Base-by-base conservation (phyloP, 1,139 yeast species). In the Hyphopichia khmerensis region DNA sequence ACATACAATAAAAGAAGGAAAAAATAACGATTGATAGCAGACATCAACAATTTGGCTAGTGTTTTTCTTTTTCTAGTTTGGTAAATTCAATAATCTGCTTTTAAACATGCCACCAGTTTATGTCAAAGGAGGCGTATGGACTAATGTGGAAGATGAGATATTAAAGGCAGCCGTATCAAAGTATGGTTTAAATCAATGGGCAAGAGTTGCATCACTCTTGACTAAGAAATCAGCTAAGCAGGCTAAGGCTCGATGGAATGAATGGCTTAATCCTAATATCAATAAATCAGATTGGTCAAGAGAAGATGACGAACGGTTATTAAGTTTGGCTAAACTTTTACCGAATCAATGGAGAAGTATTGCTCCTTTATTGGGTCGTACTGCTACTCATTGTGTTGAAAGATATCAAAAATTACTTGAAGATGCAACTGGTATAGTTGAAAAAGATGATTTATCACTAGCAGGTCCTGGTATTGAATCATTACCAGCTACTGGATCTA, bases 301-400 rank as follows among this genome's bases (percentile, higher is more conserved):
- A 26, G 84, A 82, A 27, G 96, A 91, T 45, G 99, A 93, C 59
- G 84, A 80, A 41, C 77, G 79, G 58, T 69, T 93, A 39, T 62
- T 91, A 44, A 75, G 77, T 38, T 56, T 89, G 48, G 91, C 87
- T 0, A 79, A 79, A 51, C 60, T 83, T 27, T 69, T 91, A 56
- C 98, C 98, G 2, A 90, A 91, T 46, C 98, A 91, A 64, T 93
- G 99, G 99, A 75, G 96, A 39, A 83, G 95, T 2, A 87, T 93
- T 26, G 87, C 96, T 1, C 82, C 88, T 5, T 63, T 84, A 10
- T 70, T 91, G 61, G 95, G 93, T 0, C 69, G 97, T 43, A 87
- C 98, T 0, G 93, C 96, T 0, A 82, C 89, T 13, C 88, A 84
- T 47, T 89, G 96, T 64, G 80, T 87, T n/a, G 96, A 90, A 51